Percentiles rank a stretch among this genome's conserved stretches.
phyloP scores from a whole-genome alignment of 768 basidiomycete species.

The Melanogaster broomeanus region DNA sequence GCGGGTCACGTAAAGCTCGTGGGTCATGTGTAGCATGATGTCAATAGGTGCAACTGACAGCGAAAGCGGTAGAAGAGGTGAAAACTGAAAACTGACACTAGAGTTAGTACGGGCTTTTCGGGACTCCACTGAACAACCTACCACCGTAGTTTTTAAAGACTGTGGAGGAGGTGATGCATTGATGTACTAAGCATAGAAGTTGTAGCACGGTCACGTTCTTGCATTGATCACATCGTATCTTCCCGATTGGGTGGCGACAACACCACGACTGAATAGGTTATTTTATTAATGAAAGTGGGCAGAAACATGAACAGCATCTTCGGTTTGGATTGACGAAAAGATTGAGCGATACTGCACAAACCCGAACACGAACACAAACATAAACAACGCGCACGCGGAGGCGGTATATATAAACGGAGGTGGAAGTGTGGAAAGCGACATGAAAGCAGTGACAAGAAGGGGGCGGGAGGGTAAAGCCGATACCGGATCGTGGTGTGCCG shows the following conservation, averaged over 20 bases:
- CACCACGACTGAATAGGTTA: background rate
- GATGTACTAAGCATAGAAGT: background rate
- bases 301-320: background rate
- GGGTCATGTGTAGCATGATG: too few species aligned
- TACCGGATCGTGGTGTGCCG: constrained; percentile 14
- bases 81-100: too few species aligned
- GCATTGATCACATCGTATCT: background rate
- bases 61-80: too few species aligned
- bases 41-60: too few species aligned
- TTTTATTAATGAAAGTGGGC: background rate
- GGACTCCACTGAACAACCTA: background rate
- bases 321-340: background rate
- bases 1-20: too few species aligned
- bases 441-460: constrained; percentile 16
- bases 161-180: background rate
- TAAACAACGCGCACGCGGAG: constrained; percentile 9
- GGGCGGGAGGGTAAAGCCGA: constrained; percentile 9
- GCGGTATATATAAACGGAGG: background rate
- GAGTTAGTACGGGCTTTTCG: background rate
- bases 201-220: background rate
- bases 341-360: too few species aligned
- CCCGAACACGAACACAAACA: constrained; percentile 5
- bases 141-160: too few species aligned
- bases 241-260: background rate
- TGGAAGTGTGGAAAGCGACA: constrained; percentile 2